These are phyloP conservation scores for Aplosporella prunicola DNA, from an alignment of 2,329 filamentous ascomycete genomes.

Conservation along the genomic window DNA sequence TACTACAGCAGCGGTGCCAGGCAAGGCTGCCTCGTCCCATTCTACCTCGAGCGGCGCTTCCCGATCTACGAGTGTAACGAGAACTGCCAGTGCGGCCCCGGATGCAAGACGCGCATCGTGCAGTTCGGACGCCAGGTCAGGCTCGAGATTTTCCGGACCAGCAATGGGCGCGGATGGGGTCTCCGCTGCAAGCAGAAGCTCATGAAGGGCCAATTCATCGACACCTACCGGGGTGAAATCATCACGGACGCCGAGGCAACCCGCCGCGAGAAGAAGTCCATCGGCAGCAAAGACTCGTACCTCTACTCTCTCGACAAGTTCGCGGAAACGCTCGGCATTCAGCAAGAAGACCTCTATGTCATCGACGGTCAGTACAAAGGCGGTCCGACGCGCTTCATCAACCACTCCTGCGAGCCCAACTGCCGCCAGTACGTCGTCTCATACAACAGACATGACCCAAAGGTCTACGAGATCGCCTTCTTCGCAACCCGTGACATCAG, in stretches of 20 bases:
- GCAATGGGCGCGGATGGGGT: slow-evolving; percentile 63
- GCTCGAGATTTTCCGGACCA: slow-evolving; percentile 68
- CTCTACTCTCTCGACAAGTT: slow-evolving; percentile 80
- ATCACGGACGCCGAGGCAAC: slow-evolving; percentile 50
- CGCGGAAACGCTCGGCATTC: slow-evolving; percentile 48
- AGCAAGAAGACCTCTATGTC: slow-evolving; percentile 32
- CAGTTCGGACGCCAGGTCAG: slow-evolving; percentile 62
- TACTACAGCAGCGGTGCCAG: slow-evolving; percentile 41
- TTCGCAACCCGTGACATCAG: slow-evolving; percentile 61
- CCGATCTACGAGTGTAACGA: slow-evolving; percentile 74
- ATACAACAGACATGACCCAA: slow-evolving; percentile 64
- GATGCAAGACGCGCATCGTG: slow-evolving; percentile 67
- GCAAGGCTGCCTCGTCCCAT: slow-evolving; percentile 25
- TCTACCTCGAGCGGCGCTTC: slow-evolving; percentile 34
- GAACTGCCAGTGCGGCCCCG: slow-evolving; percentile 53
- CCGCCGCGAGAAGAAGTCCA: slow-evolving; percentile 43
- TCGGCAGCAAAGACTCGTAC: slow-evolving; percentile 59
- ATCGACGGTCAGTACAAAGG: slow-evolving; percentile 65
- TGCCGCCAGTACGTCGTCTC: slow-evolving; percentile 70
- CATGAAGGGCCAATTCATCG: slow-evolving; percentile 66
- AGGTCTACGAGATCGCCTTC: slow-evolving; percentile 66
- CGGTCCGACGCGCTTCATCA: slow-evolving; percentile 71
- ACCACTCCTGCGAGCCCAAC: slow-evolving; percentile 73
- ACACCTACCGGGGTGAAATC: slow-evolving; percentile 61
- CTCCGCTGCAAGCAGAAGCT: slow-evolving; percentile 57